A percentile compares a stretch with the other conserved stretches of the same genome.
phyloP scores from a whole-genome alignment of 2,329 filamentous ascomycete species.

The Alternaria ethzedia region DNA sequence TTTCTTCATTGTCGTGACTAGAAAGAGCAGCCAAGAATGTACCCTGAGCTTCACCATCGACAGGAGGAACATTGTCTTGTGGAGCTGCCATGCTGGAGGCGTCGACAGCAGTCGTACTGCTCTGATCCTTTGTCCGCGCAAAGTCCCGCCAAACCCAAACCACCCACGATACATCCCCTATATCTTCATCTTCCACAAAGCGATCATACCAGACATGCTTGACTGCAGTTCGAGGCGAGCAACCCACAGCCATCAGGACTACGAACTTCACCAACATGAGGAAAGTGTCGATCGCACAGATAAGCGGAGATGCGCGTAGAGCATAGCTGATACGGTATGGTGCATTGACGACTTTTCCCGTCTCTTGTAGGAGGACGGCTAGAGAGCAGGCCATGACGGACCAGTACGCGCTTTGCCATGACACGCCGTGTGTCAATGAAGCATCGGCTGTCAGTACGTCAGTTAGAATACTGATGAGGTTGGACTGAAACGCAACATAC shows the following conservation, averaged over 20 bases:
- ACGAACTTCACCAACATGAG: rapidly evolving
- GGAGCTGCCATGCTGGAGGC: no score
- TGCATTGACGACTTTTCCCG: neutral
- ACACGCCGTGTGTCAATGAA: no score
- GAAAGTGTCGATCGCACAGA: neutral
- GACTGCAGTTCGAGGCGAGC: neutral
- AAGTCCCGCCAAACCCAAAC: no score
- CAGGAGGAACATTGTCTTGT: no score
- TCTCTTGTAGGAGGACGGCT: neutral
- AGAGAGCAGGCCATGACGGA: neutral
- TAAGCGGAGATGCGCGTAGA: neutral
- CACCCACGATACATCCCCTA: no score
- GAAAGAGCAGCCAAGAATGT: no score
- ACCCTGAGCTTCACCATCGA: no score
- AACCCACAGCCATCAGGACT: rapidly evolving
- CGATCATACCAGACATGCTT: neutral
- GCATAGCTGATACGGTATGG: neutral
- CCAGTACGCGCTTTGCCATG: neutral
- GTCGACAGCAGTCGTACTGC: no score
- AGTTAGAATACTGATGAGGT: rapidly evolving
- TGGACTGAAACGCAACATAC: no score
- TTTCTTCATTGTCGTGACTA: no score
- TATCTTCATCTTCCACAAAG: neutral
- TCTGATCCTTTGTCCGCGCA: no score
- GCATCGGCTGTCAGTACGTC: no score